Base-by-base conservation (phyloP, 176 grass and related monocot species). In the Oryza glaberrima region DNA sequence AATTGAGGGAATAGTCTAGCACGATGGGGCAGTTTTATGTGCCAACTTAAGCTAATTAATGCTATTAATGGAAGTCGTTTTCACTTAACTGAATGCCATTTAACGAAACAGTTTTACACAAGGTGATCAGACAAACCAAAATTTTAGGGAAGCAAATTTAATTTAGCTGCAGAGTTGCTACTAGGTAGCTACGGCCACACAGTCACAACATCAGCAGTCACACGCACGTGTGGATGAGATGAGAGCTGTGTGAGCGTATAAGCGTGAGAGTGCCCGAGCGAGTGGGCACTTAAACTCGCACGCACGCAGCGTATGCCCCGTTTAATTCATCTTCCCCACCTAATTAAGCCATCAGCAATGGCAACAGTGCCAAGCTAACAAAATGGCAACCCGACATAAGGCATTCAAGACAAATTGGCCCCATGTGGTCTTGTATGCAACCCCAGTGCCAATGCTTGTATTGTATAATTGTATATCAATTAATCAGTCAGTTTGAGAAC, bases 401-500 rank as follows among this genome's bases (percentile, higher is more conserved):
- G n/a, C 84, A 75, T 81, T 86, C 85, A 75, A 81, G 70, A 44
- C 61, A 68, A 46, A 81, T 11, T 67, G 85, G 45, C 52, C 80
- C 58, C 84, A 80, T 67, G 84, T 52, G 84, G 68, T 7, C 54
- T 11, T 48, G 22, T 3, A n/a, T 66, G 25, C 77, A 60, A 86
- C 69, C 73, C 5, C 30, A 13, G 58, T 45, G 67, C 71, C 1
- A 60, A 60, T 63, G 52, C 17, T 52, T 52, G 54, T 20, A n/a
- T 58, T 58, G 19, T 58, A 58, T 19, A 20, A 20, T 58, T 61
- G 20, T 63, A 63, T 63, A 23, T 23, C 2, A 63, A 63, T 23
- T 54, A 15, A 67, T 16, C 25, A 6, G 19, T 67, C 61, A 38
- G 41, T 84, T 20, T 77, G 52, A 14, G 34, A 68, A 26, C 44